Base-by-base conservation (phyloP, 2,329 filamentous ascomycete genomes). In the Epichloe coenophiala region DNA sequence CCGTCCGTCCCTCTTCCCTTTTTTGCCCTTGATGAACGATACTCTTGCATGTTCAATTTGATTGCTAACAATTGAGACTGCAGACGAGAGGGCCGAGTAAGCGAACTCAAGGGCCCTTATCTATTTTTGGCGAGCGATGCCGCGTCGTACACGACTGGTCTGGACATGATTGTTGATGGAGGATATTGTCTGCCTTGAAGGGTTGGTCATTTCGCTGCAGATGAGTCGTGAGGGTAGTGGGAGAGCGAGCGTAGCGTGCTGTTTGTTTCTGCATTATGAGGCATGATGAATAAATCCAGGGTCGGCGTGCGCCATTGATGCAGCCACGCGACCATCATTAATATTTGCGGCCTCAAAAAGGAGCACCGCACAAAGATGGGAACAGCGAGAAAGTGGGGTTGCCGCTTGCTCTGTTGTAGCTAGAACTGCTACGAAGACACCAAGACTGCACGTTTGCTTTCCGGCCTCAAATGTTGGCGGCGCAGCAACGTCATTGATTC, bases 31-130 rank as follows among this genome's bases (percentile, higher is more conserved):
- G 17, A 37, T 9, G 5, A 27, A 6, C 12, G 17, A 27, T 12
- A 9, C 8, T 8, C 11, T 31, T 5, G 23, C 19, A 43, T 43
- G 35, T 23, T 9, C 3, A 23, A 8, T 21, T 35, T 45, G 12
- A 49, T 15, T 15, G 5, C 21, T 27, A 1, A 13, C 12, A 2
- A 13, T 7, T 31, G 36, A 7, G 9, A 33, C 35, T 45, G 17
- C 39, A 78, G 80, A 45, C 77, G 88, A 56, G 83, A 89, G 62
- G 88, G 84, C 9, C 73, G 81, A 56, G 71, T 79, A 3, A 77
- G 80, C 53, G 88, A 95, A 71, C 73, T 94, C 58, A 90, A 91
- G 71, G 88, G 86, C 19, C 84, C 84, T 17, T 95, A 86, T 64
- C 68, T 94, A 45, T 93, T 89, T 67, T 72, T 94, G 51, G 84